Evolutionary conservation across 805 yeast species (phyloP), one percentile per base, ranked within the genome.

Genomic region (Saccharomyces paradoxus): DNA sequence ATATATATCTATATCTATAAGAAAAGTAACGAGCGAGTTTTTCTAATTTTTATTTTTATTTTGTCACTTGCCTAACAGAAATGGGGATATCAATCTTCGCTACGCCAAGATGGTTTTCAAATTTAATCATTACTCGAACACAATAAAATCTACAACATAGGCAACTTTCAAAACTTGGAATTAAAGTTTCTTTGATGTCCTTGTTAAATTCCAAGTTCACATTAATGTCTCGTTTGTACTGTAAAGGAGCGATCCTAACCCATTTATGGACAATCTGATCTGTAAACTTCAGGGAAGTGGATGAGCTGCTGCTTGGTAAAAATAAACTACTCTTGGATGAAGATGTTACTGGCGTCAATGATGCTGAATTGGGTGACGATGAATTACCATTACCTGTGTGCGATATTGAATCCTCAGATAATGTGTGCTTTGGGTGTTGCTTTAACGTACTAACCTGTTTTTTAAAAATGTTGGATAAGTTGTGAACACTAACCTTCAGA

Each of bases 131-230:
- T 1, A 77, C 71, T 56, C 76, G 78, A 51, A 78, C 63, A 53
- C 77, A 72, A 58, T 78, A 77, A 2, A 75, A 59, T 53, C 81
- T 64, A 2, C 80, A 79, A 17, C 77, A 72, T 54, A 78, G 66
- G 61, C 82, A 78, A 53, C 69, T 72, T 53, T 77, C 80, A 58
- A 76, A 78, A 44, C 73, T 69, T 2, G 82, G 82, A n/a, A 75
- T 62, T 48, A 78, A 65, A 2, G 74, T 74, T n/a, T 75, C 67
- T 53, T 71, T 70, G 1, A 59, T 55, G 71, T 75, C 74, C 48
- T 63, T 63, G 28, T 48, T 51, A 22, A 49, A 58, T 27, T 55
- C 54, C 14, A 65, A 17, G 49, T 62, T 57, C 1, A 62, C 49
- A 41, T 49, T 50, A 13, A 56, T 9, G 13, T 47, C 30, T 22